A percentile compares a stretch with the other conserved stretches of the same genome.
These are phyloP conservation scores for Heterobasidion annosum DNA, from an alignment of 1,284 basidiomycete species.

Conservation along the genomic window DNA sequence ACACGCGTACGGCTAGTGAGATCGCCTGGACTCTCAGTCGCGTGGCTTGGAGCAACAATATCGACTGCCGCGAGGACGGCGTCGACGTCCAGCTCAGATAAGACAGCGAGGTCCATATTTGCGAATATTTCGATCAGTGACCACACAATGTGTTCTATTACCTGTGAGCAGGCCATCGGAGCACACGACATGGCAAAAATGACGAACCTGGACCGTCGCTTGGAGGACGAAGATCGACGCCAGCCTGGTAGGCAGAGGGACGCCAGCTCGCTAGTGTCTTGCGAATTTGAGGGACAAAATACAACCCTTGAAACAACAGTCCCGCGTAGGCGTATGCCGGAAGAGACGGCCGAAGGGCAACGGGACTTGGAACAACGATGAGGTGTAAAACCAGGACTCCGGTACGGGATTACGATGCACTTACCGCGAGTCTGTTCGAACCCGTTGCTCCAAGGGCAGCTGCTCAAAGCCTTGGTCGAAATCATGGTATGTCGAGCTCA, in stretches of 20 bases:
- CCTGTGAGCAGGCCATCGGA: slow-evolving; percentile 3
- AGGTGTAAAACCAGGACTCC: slow-evolving; percentile 4
- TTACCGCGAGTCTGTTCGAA: slow-evolving; percentile 52
- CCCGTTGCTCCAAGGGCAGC: slow-evolving; percentile 35
- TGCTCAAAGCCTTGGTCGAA: slow-evolving; percentile 24
- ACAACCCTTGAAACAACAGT: slow-evolving; percentile 54
- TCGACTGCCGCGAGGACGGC: slow-evolving; percentile 23
- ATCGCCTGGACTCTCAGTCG: slow-evolving; percentile 27
- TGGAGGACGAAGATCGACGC: not conserved
- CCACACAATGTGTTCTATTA: slow-evolving; percentile 31
- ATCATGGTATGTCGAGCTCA: slow-evolving; percentile 24
- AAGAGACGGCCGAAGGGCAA: slow-evolving; percentile 51
- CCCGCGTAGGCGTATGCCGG: slow-evolving; percentile 46
- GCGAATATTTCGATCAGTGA: slow-evolving; percentile 54
- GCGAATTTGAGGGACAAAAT: slow-evolving; percentile 60
- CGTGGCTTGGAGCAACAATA: slow-evolving; percentile 24
- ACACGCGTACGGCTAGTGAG: slow-evolving; percentile 25
- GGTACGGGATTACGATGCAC: slow-evolving; percentile 13
- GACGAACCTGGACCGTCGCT: slow-evolving; percentile 16
- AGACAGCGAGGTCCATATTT: slow-evolving; percentile 45
- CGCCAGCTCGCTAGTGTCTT: slow-evolving; percentile 38
- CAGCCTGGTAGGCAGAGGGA: slow-evolving; percentile 17
- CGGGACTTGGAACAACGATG: slow-evolving; percentile 33
- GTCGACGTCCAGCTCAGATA: slow-evolving; percentile 34
- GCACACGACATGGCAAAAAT: not conserved